Evolutionary conservation across 257 asterid genomes (phyloP).

Genomic region (Solanum habrochaites): DNA sequence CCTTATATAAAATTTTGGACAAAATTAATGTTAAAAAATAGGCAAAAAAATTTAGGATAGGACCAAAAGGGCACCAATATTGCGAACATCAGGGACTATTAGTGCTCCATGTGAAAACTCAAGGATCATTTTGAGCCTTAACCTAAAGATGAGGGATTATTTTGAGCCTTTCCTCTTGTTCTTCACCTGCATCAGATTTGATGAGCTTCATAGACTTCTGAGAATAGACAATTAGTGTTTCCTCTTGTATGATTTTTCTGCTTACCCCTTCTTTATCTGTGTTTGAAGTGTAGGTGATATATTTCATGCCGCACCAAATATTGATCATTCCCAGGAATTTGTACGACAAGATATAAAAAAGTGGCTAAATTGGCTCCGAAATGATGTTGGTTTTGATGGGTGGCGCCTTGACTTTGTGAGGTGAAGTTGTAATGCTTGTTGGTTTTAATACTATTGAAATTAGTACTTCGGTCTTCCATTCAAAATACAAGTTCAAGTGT

Average conservation of each 20-base stretch:
- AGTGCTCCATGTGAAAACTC: too few relatives aligned
- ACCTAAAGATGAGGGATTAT: too few relatives aligned
- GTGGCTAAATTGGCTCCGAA: conserved; percentile 44
- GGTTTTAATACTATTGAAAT: background rate
- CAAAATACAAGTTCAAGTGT: background rate
- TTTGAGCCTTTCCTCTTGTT: background rate
- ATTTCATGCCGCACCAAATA: conserved; percentile 52
- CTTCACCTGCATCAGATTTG: background rate
- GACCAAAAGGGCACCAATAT: too few relatives aligned
- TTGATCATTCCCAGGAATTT: conserved; percentile 50
- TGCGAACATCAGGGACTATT: too few relatives aligned
- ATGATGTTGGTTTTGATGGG: conserved; percentile 49
- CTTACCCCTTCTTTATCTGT: background rate
- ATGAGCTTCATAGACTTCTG: background rate
- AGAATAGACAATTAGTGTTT: background rate
- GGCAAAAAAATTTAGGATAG: too few relatives aligned
- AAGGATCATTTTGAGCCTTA: too few relatives aligned
- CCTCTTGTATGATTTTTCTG: background rate
- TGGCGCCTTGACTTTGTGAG: conserved; percentile 54
- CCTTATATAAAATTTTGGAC: too few relatives aligned
- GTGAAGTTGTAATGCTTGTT: conserved; percentile 2
- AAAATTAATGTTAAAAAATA: too few relatives aligned
- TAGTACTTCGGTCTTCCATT: background rate
- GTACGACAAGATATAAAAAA: conserved; percentile 35
- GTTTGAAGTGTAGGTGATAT: conserved; percentile 26